These are phyloP conservation scores for Citrus cavaleriei DNA, from an alignment of 345 rosid genomes.

Conservation along the genomic window DNA sequence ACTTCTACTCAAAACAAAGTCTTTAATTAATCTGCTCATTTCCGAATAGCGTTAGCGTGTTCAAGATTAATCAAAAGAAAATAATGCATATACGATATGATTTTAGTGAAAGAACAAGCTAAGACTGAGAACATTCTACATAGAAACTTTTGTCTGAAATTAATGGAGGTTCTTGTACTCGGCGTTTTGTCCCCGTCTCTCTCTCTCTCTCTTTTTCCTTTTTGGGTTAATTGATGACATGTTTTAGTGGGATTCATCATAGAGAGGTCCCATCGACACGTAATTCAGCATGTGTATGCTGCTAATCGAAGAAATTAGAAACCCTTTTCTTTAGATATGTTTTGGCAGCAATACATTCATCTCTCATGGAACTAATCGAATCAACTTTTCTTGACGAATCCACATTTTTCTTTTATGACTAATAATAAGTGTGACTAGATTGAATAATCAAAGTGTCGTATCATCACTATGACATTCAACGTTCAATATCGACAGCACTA, in stretches of 20 bases:
- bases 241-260: slow-evolving; percentile 17
- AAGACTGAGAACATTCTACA: background rate
- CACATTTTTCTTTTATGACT: background rate
- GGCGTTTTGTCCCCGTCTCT: background rate
- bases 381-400: background rate
- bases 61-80: background rate
- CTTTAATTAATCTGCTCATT: background rate
- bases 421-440: background rate
- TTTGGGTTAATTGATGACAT: slow-evolving; percentile 12
- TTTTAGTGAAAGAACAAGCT: background rate
- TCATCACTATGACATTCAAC: background rate
- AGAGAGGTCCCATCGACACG: slow-evolving; percentile 12
- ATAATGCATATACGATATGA: background rate
- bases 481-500: background rate
- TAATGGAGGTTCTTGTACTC: background rate
- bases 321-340: background rate
- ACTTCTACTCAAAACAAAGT: background rate
- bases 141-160: background rate
- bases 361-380: background rate
- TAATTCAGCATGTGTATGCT: slow-evolving; percentile 16
- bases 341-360: background rate
- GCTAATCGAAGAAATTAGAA: background rate
- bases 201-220: background rate
- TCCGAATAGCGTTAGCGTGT: background rate
- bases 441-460: background rate